Evolutionary conservation across 805 yeast species (phyloP), one percentile per base, ranked within the genome.

Genomic region (Wickerhamiella qilinensis): DNA sequence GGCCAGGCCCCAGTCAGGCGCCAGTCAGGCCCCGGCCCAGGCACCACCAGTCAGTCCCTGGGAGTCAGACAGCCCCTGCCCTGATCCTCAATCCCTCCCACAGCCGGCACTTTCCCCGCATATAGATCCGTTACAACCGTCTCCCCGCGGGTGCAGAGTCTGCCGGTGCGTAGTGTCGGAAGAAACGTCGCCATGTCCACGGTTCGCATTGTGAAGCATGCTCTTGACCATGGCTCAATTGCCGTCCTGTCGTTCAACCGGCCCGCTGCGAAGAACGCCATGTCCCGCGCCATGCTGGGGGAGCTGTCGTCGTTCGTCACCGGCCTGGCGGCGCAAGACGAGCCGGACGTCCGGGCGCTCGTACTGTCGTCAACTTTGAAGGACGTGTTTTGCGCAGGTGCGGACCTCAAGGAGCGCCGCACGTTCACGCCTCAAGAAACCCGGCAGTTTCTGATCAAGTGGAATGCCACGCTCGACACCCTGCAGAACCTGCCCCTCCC

Each of bases 401-500:
- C 67, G 1, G 67, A 63, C 39, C 58, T 63, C 39, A 59, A 61
- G 37, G 63, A 63, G 43, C 58, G 65, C 51, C 44, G 50, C 32
- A 35, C 51, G n/a, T 45, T 56, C 22, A 49, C 56, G 0, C 42
- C 53, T 3, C 47, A 46, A 4, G 57, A 55, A 33, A 54, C 58
- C 6, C 34, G 44, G 6, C 47, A 52, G 2, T 43, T 57, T 11
- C 44, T 53, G 22, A 39, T 41, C 33, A 49, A 55, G 29, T 51
- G 57, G 32, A 48, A 59, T 25, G 46, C 46, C 15, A 54, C 59
- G 8, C 50, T 62, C 48, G 43, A 48, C 7, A 49, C 49, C 11
- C 35, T 63, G 14, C 51, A 56, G 20, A 39, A 39, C 12, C 54
- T 58, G 36, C 47, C 45, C 16, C 54, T 62, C 35, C 69, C 69